Base-by-base conservation (phyloP, 495 filamentous ascomycete genomes). In the Aspergillus diversus region DNA sequence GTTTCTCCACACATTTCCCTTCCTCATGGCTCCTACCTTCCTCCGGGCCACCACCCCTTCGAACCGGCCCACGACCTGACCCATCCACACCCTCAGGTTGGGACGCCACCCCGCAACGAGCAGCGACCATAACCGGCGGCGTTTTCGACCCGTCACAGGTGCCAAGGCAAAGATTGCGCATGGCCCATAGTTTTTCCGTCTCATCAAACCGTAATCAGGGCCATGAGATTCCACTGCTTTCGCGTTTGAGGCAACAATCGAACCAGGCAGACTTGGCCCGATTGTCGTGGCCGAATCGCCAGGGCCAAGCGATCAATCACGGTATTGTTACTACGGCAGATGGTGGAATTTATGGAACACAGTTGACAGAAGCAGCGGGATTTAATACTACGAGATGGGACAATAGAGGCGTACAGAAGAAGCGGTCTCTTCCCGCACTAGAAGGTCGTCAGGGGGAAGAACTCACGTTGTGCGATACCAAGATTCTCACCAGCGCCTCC, bases 11-110 rank as follows among this genome's bases (percentile, higher is more conserved):
- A 21, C 46, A 49, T 21, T 49, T 49, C 17, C 46, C 46, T 15
- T 49, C 46, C 17, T 49, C 46, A 49, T 49, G 46, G 46, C 5
- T 49, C 7, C 46, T 49, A 16, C 15, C 46, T 49, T 21, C 46
- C 46, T 49, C 13, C 5, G 15, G 17, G 3, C 17, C 46, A 0
- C 4, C 46, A 3, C 46, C 46, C 46, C 46, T 16, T 49, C 15
- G 13, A 4, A n/a, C 39, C 15, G 46, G 46, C 15, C 17, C 46
- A 49, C 15, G 12, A 12, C 46, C 46, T 8, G 5, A 17, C 46
- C 3, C 46, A 5, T 8, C 46, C 46, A 4, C 46, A 8, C 21
- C 5, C 46, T 15, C 6, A 17, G 13, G 17, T 49, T 17, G 16
- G 46, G 46, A 16, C 16, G 15, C 7, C n/a, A n/a, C n/a, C 8